Evolutionary conservation across 2,329 filamentous ascomycete genomes (phyloP), one percentile per base, ranked within the genome.

Genomic region (Westerdykella ornata): DNA sequence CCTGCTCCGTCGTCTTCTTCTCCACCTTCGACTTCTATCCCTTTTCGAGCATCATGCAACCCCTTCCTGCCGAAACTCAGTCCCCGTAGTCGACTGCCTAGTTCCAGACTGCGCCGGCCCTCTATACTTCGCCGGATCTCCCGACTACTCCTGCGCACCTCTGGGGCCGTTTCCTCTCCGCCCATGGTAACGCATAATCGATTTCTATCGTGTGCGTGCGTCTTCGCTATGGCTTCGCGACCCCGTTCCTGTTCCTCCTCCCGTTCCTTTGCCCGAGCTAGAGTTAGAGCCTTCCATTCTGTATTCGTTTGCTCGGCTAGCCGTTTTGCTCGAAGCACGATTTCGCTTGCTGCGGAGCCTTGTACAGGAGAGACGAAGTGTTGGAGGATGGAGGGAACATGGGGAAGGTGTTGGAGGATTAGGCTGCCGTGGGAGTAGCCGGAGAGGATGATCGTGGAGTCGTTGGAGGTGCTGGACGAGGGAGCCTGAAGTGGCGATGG

Each of bases 401-500:
- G 72, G 0, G 88, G 86, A 0, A 94, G 74, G 43, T 83, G 80
- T 1, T 77, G 80, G 2, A 87, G 81, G 30, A 97, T 78, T 57
- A 95, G 76, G 4, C 88, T 86, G 33, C 92, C 92, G 63, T 96
- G 96, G 0, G 88, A 95, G 63, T 96, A 96, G 11, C 89, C 89
- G 2, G 77, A 83, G 5, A 92, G 71, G 4, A 95, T 53, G 1
- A 82, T 44, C n/a, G 57, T 38, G 1, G 56, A 33, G n/a, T 33
- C 30, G n/a, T 15, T 5, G 30, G 12, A 8, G 4, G n/a, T 14
- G 11, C 9, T 33, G 30, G n/a, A n/a, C 14, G 30, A 15, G 30
- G 30, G 12, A 33, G n/a, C 9, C 5, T 7, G 3, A 15, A 8
- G 30, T 14, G n/a, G 30, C 13, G 13, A 17, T 7, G 17, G 34